Evolutionary conservation across 2,329 filamentous ascomycete genomes (phyloP).

Genomic region (Exophiala bonariae): DNA sequence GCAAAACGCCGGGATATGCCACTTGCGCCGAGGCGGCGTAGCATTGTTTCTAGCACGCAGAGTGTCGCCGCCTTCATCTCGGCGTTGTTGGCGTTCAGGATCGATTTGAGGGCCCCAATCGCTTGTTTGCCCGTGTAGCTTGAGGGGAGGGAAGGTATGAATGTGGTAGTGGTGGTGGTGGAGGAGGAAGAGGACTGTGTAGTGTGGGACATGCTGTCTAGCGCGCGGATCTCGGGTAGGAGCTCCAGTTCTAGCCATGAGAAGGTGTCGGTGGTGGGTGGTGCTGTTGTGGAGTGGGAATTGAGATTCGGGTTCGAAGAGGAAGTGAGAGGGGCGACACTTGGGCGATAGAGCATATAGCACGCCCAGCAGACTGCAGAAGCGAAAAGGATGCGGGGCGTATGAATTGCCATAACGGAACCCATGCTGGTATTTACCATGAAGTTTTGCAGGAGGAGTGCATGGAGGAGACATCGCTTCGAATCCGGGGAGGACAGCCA

Average conservation of each 20-base stretch:
- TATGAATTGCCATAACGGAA: conserved; percentile 10
- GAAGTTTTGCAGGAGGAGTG: conserved; percentile 12
- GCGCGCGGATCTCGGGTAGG: no score
- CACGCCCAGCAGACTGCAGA: conserved; percentile 11
- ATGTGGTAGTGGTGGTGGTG: no score
- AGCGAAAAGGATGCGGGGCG: conserved; percentile 13
- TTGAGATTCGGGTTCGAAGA: no score
- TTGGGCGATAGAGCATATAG: conserved; percentile 16
- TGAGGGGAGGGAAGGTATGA: no score
- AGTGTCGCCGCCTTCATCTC: conserved; percentile 17
- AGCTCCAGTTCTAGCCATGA: no score
- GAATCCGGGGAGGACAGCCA: conserved; percentile 12
- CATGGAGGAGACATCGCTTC: conserved; percentile 13
- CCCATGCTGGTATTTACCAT: conserved; percentile 6
- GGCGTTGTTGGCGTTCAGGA: conserved; percentile 11
- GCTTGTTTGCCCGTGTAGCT: no score
- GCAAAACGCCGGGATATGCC: conserved; percentile 17
- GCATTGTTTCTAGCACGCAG: conserved; percentile 11
- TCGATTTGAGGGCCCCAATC: not conserved
- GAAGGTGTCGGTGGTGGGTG: no score
- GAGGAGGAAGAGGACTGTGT: no score
- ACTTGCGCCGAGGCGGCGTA: conserved; percentile 11
- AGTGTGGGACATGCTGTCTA: no score
- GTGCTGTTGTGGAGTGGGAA: no score
- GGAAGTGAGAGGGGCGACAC: not conserved